Evolutionary conservation across 352 stramenopile genomes (phyloP).

Genomic region (Pythium plurisporium): DNA sequence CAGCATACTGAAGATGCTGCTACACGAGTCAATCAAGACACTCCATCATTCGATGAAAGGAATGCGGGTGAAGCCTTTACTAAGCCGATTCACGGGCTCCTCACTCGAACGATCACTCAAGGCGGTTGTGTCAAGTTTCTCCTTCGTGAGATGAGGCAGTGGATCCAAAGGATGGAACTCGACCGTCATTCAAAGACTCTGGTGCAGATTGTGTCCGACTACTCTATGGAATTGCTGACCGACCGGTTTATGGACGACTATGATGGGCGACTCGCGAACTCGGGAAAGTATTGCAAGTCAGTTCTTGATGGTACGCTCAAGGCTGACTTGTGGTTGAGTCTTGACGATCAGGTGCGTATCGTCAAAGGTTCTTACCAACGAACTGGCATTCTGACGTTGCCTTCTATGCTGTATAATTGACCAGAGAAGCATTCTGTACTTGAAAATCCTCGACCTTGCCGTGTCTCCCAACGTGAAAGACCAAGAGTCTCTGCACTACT

Average conservation of each 20-base stretch:
- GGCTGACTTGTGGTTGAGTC: constrained; percentile 30
- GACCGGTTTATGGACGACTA: constrained; percentile 47
- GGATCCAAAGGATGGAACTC: constrained; percentile 22
- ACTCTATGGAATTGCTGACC: constrained; percentile 39
- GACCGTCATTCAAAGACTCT: constrained; percentile 24
- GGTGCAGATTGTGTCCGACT: constrained; percentile 36
- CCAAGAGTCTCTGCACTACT: constrained; percentile 43
- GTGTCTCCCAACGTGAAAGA: constrained; percentile 32
- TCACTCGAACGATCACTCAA: constrained; percentile 26
- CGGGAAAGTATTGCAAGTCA: constrained; percentile 29
- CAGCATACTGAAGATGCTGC: constrained; percentile 23
- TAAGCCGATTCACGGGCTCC: constrained; percentile 27
- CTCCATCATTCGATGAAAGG: neutral
- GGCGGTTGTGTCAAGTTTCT: constrained; percentile 38
- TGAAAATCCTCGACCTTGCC: constrained; percentile 47
- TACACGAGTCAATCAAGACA: neutral
- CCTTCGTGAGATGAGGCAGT: constrained; percentile 34
- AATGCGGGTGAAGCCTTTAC: constrained; percentile 20
- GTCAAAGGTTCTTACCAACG: neutral
- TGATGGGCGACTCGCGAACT: constrained; percentile 10
- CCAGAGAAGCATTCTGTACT: constrained; percentile 23
- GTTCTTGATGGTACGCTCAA: constrained; percentile 37
- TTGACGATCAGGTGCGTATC: constrained; percentile 21
- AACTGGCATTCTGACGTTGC: too few species aligned
- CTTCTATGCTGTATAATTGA: neutral